These are phyloP conservation scores for Cyanophora paradoxa DNA, from an alignment of 78 protist species.

Conservation along the genomic window DNA sequence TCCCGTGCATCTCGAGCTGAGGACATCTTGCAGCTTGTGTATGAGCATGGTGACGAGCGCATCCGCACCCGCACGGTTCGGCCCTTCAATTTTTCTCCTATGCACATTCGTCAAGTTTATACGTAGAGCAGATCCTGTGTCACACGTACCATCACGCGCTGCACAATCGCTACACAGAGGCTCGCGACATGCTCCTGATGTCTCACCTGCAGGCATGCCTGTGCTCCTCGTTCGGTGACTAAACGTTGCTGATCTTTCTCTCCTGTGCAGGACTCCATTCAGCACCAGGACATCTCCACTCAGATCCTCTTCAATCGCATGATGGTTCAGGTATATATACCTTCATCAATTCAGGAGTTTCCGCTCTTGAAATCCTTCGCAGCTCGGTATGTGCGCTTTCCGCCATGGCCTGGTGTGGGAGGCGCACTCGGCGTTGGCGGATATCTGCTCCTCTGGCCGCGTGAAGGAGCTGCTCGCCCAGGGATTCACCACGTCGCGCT, in stretches of 20 bases:
- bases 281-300: background rate
- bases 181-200: conserved; percentile 87
- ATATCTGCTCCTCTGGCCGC: conserved; percentile 32
- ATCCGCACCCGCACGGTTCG: background rate
- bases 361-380: too few species aligned
- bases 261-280: conserved; percentile 44
- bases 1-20: too few species aligned
- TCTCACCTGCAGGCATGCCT: conserved; percentile 75
- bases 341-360: too few species aligned
- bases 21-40: background rate
- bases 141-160: conserved; percentile 47
- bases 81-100: too few species aligned
- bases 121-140: too few species aligned
- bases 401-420: conserved; percentile 71
- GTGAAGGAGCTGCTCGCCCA: conserved; percentile 80
- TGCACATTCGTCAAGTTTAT: too few species aligned
- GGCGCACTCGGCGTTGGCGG: conserved; percentile 74
- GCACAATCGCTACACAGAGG: conserved; percentile 48
- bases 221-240: conserved; percentile 68
- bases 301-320: conserved; percentile 87
- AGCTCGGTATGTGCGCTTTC: conserved; percentile 91
- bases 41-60: conserved; percentile 3
- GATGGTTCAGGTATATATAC: too few species aligned
- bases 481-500: conserved; percentile 30
- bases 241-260: conserved; percentile 78